A percentile compares a stretch with the other conserved stretches of the same genome.
phyloP scores from a whole-genome alignment of 768 basidiomycete species.

The Amylocystis lapponica region DNA sequence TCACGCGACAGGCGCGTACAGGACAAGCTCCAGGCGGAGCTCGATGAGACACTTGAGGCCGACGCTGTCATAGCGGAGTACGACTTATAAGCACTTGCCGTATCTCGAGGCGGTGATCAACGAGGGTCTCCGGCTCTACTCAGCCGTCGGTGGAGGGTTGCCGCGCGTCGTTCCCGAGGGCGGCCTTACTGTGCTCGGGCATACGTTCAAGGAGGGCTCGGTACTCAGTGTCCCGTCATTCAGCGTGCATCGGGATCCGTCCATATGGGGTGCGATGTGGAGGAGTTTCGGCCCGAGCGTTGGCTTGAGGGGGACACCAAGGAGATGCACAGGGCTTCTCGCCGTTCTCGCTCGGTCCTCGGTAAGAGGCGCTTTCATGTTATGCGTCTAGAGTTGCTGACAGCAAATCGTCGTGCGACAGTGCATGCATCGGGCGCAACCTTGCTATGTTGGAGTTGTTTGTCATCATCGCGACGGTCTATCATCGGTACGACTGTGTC shows the following conservation, averaged over 20 bases:
- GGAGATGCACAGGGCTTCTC: conserved; percentile 4
- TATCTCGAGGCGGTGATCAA: conserved; percentile 27
- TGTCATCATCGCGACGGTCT: conserved; percentile 70
- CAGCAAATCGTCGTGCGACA: too few relatives aligned
- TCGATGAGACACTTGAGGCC: conserved; percentile 4
- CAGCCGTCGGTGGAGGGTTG: conserved; percentile 24
- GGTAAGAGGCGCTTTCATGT: not conserved
- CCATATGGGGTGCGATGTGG: conserved; percentile 14
- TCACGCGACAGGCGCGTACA: conserved; percentile 1
- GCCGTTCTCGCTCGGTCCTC: conserved; percentile 12
- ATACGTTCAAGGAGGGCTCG: conserved; percentile 18
- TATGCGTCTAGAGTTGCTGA: not conserved
- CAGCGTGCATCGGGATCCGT: conserved; percentile 8
- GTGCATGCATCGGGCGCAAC: conserved; percentile 5
- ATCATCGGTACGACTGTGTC: conserved; percentile 67
- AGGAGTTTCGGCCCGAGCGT: conserved; percentile 16
- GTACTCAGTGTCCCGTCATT: conserved; percentile 18
- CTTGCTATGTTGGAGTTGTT: conserved; percentile 20
- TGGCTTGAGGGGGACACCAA: conserved; percentile 14
- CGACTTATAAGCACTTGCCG: conserved; percentile 5
- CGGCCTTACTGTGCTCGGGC: conserved; percentile 15
- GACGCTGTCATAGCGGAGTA: not conserved
- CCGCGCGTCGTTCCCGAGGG: conserved; percentile 23
- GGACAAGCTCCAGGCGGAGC: conserved; percentile 6
- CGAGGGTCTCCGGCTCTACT: conserved; percentile 25